A percentile compares a stretch with the other conserved stretches of the same genome.
Conservation (phyloP, 2,329 filamentous ascomycete species). For the Ophiostoma ulmi region DNA sequence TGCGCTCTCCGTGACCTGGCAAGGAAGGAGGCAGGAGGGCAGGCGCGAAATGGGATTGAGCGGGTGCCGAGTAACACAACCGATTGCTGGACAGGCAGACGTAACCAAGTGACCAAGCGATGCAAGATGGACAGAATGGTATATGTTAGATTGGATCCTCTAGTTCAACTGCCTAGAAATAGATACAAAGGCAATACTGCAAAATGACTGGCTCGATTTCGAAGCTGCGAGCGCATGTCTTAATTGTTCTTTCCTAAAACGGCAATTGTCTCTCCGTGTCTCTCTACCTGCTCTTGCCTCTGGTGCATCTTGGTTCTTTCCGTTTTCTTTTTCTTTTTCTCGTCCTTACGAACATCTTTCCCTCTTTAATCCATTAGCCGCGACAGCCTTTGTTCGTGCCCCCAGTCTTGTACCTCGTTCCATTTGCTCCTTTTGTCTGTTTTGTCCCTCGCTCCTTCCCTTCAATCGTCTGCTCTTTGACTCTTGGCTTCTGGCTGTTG, state of each 20-base stretch:
- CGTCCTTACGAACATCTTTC: background rate
- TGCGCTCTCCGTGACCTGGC: background rate
- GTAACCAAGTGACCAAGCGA: background rate
- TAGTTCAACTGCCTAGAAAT: background rate
- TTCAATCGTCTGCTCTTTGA: too few relatives aligned
- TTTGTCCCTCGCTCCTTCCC: background rate
- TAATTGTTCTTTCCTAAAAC: conserved; percentile 19
- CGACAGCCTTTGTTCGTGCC: conserved; percentile 19
- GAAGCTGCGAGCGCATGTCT: conserved; percentile 12
- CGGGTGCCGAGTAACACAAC: background rate
- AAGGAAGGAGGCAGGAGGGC: background rate
- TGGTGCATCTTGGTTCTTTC: background rate
- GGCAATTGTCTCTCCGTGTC: conserved; percentile 12
- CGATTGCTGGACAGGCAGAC: background rate
- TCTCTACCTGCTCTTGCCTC: background rate
- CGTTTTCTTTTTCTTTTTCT: background rate
- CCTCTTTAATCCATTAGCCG: conserved; percentile 16
- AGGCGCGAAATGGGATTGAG: background rate
- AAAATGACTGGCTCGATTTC: conserved; percentile 15
- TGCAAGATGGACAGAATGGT: conserved; percentile 9
- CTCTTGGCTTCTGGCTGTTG: background rate
- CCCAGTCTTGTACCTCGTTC: background rate
- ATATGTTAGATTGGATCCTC: background rate
- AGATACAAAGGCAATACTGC: background rate
- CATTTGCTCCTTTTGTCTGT: background rate